Conservation (phyloP, 202 grass and related monocot genomes). For the Cymbopogon flexuosus region DNA sequence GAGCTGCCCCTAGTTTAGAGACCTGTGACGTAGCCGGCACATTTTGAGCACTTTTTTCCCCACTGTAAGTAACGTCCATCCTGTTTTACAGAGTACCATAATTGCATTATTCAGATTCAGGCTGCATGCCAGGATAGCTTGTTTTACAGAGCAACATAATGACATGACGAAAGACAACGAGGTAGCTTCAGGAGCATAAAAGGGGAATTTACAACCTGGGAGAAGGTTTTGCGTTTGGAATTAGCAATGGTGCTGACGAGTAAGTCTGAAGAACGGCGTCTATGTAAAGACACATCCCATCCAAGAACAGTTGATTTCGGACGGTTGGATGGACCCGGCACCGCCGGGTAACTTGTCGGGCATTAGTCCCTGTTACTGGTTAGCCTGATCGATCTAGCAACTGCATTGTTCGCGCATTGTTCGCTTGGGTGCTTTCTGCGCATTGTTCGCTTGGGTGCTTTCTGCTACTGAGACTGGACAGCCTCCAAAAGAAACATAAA, state of each 20-base stretch:
- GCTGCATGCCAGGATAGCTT: neutral
- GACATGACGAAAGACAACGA: neutral
- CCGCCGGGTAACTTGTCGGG: conserved; percentile 7
- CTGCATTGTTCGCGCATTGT: neutral
- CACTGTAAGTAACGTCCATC: neutral
- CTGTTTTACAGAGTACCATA: neutral
- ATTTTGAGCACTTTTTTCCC: neutral
- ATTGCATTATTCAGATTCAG: neutral
- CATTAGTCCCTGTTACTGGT: neutral
- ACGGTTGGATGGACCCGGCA: neutral
- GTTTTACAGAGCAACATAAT: neutral
- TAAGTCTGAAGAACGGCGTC: neutral
- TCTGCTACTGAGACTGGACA: neutral
- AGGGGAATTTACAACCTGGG: neutral
- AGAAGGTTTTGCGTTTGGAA: conserved; percentile 25
- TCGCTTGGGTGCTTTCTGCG: too few species aligned
- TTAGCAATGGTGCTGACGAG: neutral
- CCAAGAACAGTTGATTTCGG: neutral
- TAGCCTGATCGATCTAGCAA: neutral
- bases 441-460: neutral
- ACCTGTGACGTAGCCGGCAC: neutral
- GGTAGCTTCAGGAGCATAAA: neutral
- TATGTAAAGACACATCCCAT: neutral
- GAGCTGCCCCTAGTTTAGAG: neutral
- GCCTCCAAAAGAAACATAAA: neutral